These are phyloP conservation scores for Podospora tetraspora DNA, from an alignment of 495 filamentous ascomycete genomes.

Conservation along the genomic window DNA sequence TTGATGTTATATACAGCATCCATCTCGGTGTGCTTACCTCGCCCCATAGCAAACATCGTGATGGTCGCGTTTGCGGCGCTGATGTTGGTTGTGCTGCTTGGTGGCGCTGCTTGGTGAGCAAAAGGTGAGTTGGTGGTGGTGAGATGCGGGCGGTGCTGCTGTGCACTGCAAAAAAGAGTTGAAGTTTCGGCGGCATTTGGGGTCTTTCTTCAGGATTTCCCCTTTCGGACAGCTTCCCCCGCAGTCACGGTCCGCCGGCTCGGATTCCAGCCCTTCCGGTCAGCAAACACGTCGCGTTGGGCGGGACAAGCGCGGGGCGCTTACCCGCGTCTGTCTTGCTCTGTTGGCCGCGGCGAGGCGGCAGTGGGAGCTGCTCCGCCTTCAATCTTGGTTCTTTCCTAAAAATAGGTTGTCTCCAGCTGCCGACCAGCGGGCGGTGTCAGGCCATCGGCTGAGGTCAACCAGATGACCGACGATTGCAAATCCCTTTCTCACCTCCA, in stretches of 20 bases:
- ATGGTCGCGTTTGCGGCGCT: background rate
- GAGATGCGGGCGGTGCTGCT: background rate
- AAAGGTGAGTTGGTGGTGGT: background rate
- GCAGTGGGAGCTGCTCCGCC: background rate
- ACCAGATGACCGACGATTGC: background rate
- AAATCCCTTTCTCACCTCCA: background rate
- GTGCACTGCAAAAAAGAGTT: background rate
- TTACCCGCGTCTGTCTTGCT: background rate
- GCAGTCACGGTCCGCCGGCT: background rate
- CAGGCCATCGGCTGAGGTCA: background rate
- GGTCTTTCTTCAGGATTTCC: background rate
- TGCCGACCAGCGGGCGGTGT: background rate
- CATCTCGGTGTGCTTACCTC: background rate
- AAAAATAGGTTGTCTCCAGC: background rate
- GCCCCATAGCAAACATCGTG: background rate
- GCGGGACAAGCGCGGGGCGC: background rate
- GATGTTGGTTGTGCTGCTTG: background rate
- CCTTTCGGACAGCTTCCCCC: background rate
- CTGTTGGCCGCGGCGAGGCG: background rate
- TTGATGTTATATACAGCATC: background rate
- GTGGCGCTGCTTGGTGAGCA: background rate
- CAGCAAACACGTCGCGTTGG: background rate
- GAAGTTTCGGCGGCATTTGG: background rate
- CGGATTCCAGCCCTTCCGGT: background rate
- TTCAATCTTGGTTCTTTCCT: background rate